Conservation (phyloP, 441 rosid species). For the Syzygium malaccense region DNA sequence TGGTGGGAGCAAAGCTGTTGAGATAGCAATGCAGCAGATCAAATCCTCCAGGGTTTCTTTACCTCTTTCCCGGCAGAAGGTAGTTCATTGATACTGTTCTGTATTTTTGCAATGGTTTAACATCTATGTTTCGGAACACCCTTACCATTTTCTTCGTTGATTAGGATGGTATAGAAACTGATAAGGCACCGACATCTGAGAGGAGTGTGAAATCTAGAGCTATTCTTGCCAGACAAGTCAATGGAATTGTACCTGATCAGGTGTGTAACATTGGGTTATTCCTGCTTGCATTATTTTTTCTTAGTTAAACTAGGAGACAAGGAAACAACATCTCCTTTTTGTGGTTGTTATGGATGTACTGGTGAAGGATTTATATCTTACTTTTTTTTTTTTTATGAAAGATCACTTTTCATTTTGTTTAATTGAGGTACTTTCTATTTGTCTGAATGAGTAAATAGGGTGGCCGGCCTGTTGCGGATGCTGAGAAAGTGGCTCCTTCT, state of each 20-base stretch:
- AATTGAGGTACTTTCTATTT: not conserved
- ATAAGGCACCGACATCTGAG: constrained; percentile 64
- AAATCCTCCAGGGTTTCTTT: constrained; percentile 52
- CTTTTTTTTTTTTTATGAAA: not conserved
- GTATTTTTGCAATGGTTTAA: not conserved
- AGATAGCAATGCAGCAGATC: constrained; percentile 60
- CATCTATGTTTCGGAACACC: not conserved
- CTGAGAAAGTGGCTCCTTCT: constrained; percentile 43
- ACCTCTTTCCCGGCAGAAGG: constrained; percentile 54
- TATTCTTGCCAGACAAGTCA: constrained; percentile 70
- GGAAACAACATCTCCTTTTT: not conserved
- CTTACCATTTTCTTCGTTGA: constrained; percentile 2
- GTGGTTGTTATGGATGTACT: not conserved
- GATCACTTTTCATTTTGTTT: not conserved
- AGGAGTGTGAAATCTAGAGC: constrained; percentile 49
- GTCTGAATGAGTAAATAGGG: constrained; percentile 32
- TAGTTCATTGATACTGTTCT: constrained; percentile 6
- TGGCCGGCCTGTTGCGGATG: constrained; percentile 39
- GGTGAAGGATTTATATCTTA: not conserved
- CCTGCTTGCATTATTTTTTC: not conserved
- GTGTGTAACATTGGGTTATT: constrained; percentile 26
- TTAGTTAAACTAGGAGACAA: not conserved
- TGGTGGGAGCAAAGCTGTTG: constrained; percentile 94
- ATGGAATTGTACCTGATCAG: constrained; percentile 83
- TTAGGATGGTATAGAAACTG: constrained; percentile 70